Percentiles rank a stretch among this genome's conserved stretches.
Evolutionary conservation across 768 basidiomycete species (phyloP).

Genomic region (Pulveroboletus sp.): DNA sequence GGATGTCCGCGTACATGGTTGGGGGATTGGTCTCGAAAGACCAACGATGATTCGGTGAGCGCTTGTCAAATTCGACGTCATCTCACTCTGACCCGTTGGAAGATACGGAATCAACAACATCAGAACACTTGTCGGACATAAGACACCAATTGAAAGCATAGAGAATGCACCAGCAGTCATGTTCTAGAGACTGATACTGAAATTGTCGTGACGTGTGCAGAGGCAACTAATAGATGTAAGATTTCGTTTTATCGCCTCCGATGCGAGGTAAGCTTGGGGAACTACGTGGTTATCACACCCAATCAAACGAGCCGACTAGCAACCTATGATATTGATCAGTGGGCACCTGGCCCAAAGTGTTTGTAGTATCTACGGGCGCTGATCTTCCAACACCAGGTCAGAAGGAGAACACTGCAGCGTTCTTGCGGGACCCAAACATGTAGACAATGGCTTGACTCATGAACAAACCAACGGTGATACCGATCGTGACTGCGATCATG

Average conservation of each 20-base stretch:
- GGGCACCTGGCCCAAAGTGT: neutral
- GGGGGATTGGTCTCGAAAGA: slow-evolving; percentile 91
- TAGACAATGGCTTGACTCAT: slow-evolving; percentile 86
- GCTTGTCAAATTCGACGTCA: neutral
- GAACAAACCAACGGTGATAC: slow-evolving; percentile 86
- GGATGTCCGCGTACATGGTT: slow-evolving; percentile 94
- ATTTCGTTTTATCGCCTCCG: neutral
- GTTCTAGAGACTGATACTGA: slow-evolving; percentile 49
- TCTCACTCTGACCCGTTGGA: slow-evolving; percentile 3
- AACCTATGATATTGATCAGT: neutral
- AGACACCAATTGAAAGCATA: slow-evolving; percentile 85
- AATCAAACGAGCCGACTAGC: slow-evolving; percentile 8
- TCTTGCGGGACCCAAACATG: slow-evolving; percentile 80
- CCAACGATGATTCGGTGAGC: slow-evolving; percentile 97
- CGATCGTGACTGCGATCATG: slow-evolving; percentile 88
- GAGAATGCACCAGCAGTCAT: slow-evolving; percentile 88
- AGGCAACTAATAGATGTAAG: slow-evolving; percentile 5
- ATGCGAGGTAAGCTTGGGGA: neutral
- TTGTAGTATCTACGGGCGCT: slow-evolving; percentile 4
- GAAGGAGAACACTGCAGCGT: slow-evolving; percentile 83
- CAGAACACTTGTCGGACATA: slow-evolving; percentile 93
- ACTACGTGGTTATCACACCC: neutral
- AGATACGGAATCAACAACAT: slow-evolving; percentile 99
- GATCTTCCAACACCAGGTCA: slow-evolving; percentile 25
- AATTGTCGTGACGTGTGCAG: neutral